Evolutionary conservation across 169 alveolate species (phyloP).

Genomic region (Pseudocohnilembus persalinus): DNA sequence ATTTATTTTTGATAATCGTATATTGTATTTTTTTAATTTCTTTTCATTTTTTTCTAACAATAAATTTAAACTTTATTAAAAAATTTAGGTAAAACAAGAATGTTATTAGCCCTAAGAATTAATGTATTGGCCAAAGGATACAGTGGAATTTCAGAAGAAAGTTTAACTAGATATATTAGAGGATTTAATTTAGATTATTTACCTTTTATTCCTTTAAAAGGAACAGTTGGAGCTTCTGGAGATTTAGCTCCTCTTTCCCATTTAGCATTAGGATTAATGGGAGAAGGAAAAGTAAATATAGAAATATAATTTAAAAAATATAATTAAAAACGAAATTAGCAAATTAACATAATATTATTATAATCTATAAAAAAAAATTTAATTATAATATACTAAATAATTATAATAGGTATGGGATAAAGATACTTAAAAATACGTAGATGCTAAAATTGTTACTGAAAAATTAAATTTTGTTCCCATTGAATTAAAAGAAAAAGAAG

Average conservation of each 20-base stretch:
- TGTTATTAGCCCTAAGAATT: slow-evolving; percentile 50
- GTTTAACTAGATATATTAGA: slow-evolving; percentile 39
- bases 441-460: slow-evolving; percentile 39
- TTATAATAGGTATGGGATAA: neutral
- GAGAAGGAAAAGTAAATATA: slow-evolving; percentile 57
- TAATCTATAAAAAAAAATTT: too few relatives aligned
- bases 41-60: too few relatives aligned
- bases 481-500: slow-evolving; percentile 55
- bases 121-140: slow-evolving; percentile 60
- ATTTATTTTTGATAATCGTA: too few relatives aligned
- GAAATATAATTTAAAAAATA: too few relatives aligned
- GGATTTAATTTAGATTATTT: slow-evolving; percentile 47
- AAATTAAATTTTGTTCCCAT: slow-evolving; percentile 33
- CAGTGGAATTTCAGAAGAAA: slow-evolving; percentile 50
- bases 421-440: slow-evolving; percentile 13
- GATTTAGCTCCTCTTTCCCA: slow-evolving; percentile 72
- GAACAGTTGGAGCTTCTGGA: slow-evolving; percentile 77
- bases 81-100: slow-evolving; percentile 27
- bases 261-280: slow-evolving; percentile 58
- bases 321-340: too few relatives aligned
- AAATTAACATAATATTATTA: too few relatives aligned
- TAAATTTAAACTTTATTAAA: too few relatives aligned
- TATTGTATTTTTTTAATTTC: too few relatives aligned
- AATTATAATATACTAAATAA: neutral
- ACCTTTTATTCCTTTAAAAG: slow-evolving; percentile 53